phyloP scores from a whole-genome alignment of 441 rosid species.

The Aleurites moluccanus region DNA sequence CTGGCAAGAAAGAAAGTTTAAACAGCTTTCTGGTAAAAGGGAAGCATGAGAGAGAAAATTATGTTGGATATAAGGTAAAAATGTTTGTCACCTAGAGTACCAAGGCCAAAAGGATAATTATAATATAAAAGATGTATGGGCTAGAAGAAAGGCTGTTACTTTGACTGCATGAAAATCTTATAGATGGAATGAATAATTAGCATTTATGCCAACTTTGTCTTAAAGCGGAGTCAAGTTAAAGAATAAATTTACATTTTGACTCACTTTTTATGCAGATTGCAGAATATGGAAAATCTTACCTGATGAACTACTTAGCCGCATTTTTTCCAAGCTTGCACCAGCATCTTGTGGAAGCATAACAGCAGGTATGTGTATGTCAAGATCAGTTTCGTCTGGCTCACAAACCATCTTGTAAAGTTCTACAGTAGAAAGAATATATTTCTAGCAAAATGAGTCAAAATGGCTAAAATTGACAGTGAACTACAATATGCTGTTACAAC shows the following conservation, averaged over 20 bases:
- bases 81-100: background rate
- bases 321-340: slow-evolving; percentile 70
- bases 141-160: background rate
- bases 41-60: background rate
- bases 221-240: background rate
- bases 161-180: background rate
- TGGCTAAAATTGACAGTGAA: slow-evolving; percentile 1
- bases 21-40: slow-evolving; percentile 15
- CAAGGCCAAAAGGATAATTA: slow-evolving; percentile 10
- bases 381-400: slow-evolving; percentile 94
- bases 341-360: slow-evolving; percentile 98
- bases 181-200: background rate
- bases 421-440: slow-evolving; percentile 30
- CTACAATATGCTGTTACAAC: too few species aligned
- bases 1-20: slow-evolving; percentile 44
- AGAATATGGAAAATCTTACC: slow-evolving; percentile 42
- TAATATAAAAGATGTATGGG: background rate
- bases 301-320: slow-evolving; percentile 59
- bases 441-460: slow-evolving; percentile 6
- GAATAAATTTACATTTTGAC: background rate
- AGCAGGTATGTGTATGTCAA: slow-evolving; percentile 81
- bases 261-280: background rate
- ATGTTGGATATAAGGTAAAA: slow-evolving; percentile 6
- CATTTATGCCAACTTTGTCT: background rate
- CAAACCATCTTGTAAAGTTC: slow-evolving; percentile 99